These are phyloP conservation scores for Bidens hawaiensis DNA, from an alignment of 140 eudicot species.

Conservation along the genomic window DNA sequence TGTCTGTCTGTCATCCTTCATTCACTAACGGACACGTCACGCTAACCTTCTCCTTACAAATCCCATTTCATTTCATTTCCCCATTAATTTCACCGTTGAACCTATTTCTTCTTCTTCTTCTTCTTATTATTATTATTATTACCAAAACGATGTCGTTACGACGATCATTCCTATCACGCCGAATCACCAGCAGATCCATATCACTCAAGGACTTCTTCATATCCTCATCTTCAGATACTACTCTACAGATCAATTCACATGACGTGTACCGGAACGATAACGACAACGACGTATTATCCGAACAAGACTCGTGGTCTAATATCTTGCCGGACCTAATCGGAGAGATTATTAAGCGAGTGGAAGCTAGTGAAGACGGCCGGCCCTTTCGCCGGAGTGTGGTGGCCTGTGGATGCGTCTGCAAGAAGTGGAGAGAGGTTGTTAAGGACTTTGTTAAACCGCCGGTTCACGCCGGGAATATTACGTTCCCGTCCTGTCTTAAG, in stretches of 20 bases:
- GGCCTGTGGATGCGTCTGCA: constrained; percentile 83
- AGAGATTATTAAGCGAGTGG: constrained; percentile 79
- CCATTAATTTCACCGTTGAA: neutral
- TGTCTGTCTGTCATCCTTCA: constrained; percentile 25
- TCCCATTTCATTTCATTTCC: constrained; percentile 7
- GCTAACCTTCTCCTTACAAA: constrained; percentile 19
- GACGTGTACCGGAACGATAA: no score
- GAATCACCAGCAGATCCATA: constrained; percentile 40
- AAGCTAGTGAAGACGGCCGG: constrained; percentile 69
- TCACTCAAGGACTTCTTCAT: constrained; percentile 35
- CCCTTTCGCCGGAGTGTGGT: constrained; percentile 76
- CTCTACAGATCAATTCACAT: neutral
- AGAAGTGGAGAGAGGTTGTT: constrained; percentile 68
- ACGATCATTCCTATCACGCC: constrained; percentile 47
- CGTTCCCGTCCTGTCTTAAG: constrained; percentile 87
- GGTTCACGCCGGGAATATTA: constrained; percentile 48
- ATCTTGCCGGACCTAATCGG: constrained; percentile 86
- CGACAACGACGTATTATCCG: constrained; percentile 20
- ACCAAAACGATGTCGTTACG: constrained; percentile 35
- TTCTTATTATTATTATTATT: neutral
- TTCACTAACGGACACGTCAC: constrained; percentile 22
- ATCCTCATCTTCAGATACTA: constrained; percentile 8
- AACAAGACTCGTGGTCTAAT: constrained; percentile 46
- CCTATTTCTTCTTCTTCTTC: constrained; percentile 5
- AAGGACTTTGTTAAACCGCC: constrained; percentile 52